phyloP scores from a whole-genome alignment of 768 basidiomycete species.

The Fomitopsis pulvina region DNA sequence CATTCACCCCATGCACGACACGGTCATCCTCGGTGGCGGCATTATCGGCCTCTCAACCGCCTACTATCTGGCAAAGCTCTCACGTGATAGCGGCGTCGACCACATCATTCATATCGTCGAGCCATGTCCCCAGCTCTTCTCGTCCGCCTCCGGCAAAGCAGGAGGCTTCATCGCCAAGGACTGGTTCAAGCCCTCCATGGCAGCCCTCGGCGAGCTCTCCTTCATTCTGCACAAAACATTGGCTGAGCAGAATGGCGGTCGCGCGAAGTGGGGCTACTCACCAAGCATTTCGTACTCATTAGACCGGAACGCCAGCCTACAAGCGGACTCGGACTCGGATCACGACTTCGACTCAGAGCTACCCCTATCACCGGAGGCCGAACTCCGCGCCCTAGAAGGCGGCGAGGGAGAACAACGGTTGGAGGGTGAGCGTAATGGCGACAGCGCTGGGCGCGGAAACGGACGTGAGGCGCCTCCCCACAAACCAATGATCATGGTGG shows the following conservation, averaged over 20 bases:
- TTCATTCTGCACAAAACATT: slow-evolving; percentile 33
- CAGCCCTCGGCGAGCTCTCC: slow-evolving; percentile 27
- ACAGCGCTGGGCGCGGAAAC: neutral
- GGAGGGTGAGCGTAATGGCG: neutral
- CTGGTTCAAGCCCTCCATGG: slow-evolving; percentile 27
- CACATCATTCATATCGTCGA: slow-evolving; percentile 37
- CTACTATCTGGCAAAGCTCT: slow-evolving; percentile 29
- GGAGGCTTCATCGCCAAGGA: slow-evolving; percentile 39
- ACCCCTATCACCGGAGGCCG: neutral
- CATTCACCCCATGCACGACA: slow-evolving; percentile 22
- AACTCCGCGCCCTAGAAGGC: neutral
- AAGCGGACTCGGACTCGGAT: slow-evolving; percentile 7
- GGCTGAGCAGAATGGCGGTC: slow-evolving; percentile 30
- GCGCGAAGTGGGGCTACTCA: slow-evolving; percentile 33
- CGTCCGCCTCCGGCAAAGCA: slow-evolving; percentile 28
- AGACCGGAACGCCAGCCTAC: slow-evolving; percentile 11
- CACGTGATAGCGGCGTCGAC: slow-evolving; percentile 10
- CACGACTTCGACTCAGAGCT: neutral
- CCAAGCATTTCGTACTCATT: slow-evolving; percentile 25
- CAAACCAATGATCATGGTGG: slow-evolving; percentile 7
- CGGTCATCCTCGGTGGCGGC: slow-evolving; percentile 40
- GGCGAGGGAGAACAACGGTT: neutral
- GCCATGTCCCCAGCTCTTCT: slow-evolving; percentile 29
- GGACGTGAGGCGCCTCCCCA: neutral
- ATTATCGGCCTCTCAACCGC: slow-evolving; percentile 41